Conservation (phyloP, 192 early-diverging fungal species). For the Tieghemiomyces parasiticus region DNA sequence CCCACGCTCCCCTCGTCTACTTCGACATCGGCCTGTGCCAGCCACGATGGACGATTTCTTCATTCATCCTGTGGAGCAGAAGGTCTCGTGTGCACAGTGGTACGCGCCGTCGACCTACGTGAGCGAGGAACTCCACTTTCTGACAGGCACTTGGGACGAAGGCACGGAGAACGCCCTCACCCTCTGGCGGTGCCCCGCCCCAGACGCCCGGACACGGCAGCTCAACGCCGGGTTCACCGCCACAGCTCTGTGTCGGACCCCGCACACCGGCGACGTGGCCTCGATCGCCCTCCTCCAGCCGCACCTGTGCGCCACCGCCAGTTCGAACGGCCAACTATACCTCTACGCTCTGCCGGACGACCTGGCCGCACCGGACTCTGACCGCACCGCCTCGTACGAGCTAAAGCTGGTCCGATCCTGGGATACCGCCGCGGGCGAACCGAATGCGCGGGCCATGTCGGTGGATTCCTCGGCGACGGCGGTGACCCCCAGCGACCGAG, state of each 20-base stretch:
- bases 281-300: neutral
- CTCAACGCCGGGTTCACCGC: neutral
- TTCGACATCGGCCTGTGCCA: too few species aligned
- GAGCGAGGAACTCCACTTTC: neutral
- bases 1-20: too few species aligned
- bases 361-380: neutral
- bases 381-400: neutral
- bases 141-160: constrained; percentile 4
- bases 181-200: constrained; percentile 3
- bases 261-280: constrained; percentile 3
- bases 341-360: neutral
- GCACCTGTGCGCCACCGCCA: neutral
- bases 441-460: too few species aligned
- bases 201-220: constrained; percentile 2
- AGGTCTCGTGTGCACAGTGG: neutral
- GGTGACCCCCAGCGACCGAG: neutral
- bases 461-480: neutral
- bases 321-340: neutral
- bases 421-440: too few species aligned
- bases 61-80: constrained; percentile 4
- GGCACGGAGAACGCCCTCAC: neutral
- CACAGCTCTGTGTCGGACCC: neutral
- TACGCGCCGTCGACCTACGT: neutral
- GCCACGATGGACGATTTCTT: constrained; percentile 8
- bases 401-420: neutral